Evolutionary conservation across 257 asterid species (phyloP), one percentile per base, ranked within the genome.

Genomic region (Linderniella brevidens): DNA sequence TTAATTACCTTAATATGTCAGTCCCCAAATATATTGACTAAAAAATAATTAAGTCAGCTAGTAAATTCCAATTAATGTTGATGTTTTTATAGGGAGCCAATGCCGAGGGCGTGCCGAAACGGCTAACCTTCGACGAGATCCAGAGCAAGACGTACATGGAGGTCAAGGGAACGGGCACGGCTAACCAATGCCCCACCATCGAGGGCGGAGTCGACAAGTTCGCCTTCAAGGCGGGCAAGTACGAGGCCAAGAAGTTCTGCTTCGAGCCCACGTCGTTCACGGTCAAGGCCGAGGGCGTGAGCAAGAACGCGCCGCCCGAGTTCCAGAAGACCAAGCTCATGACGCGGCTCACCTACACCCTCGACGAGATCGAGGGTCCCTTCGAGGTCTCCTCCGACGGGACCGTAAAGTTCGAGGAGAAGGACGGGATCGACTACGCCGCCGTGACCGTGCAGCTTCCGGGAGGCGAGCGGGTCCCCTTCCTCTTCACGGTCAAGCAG

Each of bases 331-430:
- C 96, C 13, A 90, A 90, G 71, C 99, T 90, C 58, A 85, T 90
- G 99, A 85, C 96, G 36, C 94, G 99, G n/a, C 57, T 90, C 17
- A 90, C 99, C 70, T 90, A 90, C 92, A 90, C 99, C 39, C 81
- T 90, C 0, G 99, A 90, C 17, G 96, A 90, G 67, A 85, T 90
- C 11, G 99, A 90, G 62, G 99, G 94, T 11, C 99, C 99, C 0
- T 77, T 90, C 16, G 92, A 79, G 44, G 96, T 90, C 9, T 77
- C 92, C 8, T 32, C 54, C 0, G 99, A 90, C 13, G 96, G 99
- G 1, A 49, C 80, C 0, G 48, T 90, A 46, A 90, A 90, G 67
- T 90, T 90, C 15, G 94, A 71, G 67, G 96, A 85, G 75, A 90
- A 90, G 18, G 96, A 90, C 15, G 99, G 99, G 13, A 90, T 90